phyloP scores from a whole-genome alignment of 2,329 filamentous ascomycete genomes.

The Zymoseptoria pseudotritici region DNA sequence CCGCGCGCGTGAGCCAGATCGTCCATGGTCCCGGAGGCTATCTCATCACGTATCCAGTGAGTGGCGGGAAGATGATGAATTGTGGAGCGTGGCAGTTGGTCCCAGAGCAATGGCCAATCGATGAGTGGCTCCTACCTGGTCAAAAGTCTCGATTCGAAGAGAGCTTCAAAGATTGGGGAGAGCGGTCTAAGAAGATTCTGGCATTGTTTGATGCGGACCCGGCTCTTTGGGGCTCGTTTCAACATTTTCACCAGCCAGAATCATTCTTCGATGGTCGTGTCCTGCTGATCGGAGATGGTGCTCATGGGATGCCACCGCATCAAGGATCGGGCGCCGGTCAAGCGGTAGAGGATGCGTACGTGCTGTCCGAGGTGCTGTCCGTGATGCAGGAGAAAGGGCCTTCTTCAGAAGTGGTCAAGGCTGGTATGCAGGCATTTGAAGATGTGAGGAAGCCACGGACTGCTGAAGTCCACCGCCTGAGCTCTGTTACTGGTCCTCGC shows the following conservation, averaged over 20 bases:
- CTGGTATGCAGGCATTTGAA: conserved; percentile 17
- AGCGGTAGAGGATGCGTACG: conserved; percentile 50
- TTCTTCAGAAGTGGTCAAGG: conserved; percentile 6
- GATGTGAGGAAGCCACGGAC: conserved; percentile 14
- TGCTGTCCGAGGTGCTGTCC: conserved; percentile 23
- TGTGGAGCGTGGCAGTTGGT: conserved; percentile 41
- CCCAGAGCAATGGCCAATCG: conserved; percentile 31
- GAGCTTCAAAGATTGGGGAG: conserved; percentile 39
- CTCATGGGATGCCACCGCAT: conserved; percentile 58
- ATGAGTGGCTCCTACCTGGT: conserved; percentile 35
- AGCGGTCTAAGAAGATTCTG: conserved; percentile 33
- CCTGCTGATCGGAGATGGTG: conserved; percentile 59
- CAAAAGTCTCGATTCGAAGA: conserved; percentile 34
- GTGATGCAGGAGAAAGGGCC: neutral
- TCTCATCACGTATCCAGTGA: conserved; percentile 55
- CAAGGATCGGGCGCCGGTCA: conserved; percentile 54
- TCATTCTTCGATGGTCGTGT: conserved; percentile 37
- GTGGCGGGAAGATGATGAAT: conserved; percentile 51
- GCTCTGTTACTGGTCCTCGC: conserved; percentile 10
- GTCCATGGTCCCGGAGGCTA: conserved; percentile 49
- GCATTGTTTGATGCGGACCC: conserved; percentile 34
- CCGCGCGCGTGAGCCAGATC: conserved; percentile 18
- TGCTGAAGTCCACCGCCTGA: conserved; percentile 12
- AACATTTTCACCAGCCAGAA: conserved; percentile 30
- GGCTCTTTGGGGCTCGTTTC: conserved; percentile 42